These are phyloP conservation scores for Rhypophila decipiens DNA, from an alignment of 495 filamentous ascomycete genomes.

Conservation along the genomic window DNA sequence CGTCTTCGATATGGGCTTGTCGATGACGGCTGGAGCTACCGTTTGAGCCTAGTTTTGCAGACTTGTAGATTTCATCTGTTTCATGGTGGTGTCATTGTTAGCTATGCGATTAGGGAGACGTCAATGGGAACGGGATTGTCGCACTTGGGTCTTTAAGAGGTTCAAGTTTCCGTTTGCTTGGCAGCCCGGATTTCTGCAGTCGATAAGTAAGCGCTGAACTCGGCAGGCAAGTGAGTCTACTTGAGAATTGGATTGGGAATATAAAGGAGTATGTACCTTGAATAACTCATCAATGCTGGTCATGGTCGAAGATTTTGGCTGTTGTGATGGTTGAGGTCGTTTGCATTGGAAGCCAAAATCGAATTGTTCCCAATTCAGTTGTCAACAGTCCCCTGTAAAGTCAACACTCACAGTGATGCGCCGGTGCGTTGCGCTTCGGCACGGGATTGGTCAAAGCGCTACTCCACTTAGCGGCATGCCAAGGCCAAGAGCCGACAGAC, in stretches of 20 bases:
- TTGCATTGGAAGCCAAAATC: too few species aligned
- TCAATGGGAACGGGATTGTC: slow-evolving; percentile 7
- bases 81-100: slow-evolving; percentile 2
- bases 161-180: slow-evolving; percentile 73
- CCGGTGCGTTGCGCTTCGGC: too few species aligned
- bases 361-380: too few species aligned
- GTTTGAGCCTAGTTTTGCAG: slow-evolving; percentile 62
- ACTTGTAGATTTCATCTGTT: slow-evolving; percentile 76
- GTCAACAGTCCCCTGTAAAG: too few species aligned
- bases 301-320: slow-evolving; percentile 41
- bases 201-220: too few species aligned
- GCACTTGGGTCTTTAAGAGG: slow-evolving; percentile 60
- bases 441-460: too few species aligned
- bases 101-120: not conserved
- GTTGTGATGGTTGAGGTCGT: too few species aligned
- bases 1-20: not conserved
- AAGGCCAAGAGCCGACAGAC: too few species aligned
- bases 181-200: slow-evolving; percentile 46
- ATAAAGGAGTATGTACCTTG: slow-evolving; percentile 49
- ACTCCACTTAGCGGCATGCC: too few species aligned
- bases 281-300: slow-evolving; percentile 77
- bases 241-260: not conserved
- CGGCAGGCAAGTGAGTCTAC: slow-evolving; percentile 7
- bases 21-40: slow-evolving; percentile 19
- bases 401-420: too few species aligned